Evolutionary conservation across 2,329 filamentous ascomycete species (phyloP).

Genomic region (Colletotrichum scovillei): DNA sequence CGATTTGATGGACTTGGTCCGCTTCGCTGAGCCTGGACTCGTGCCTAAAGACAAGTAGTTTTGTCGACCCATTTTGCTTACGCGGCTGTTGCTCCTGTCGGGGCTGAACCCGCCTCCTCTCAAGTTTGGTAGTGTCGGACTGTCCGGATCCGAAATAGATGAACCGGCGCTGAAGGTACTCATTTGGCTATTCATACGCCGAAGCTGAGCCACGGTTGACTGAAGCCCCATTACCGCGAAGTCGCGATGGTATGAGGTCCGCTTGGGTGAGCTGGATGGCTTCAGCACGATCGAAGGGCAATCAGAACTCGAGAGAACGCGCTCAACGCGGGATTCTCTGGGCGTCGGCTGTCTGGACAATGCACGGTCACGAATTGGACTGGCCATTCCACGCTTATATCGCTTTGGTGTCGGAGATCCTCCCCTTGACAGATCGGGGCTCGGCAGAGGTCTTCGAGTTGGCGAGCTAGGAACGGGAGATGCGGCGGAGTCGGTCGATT

Average conservation of each 20-base stretch:
- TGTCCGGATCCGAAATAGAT: constrained; percentile 47
- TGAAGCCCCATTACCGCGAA: constrained; percentile 28
- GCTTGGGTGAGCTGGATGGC: not conserved
- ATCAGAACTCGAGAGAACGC: not conserved
- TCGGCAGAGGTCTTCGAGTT: not conserved
- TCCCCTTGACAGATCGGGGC: not conserved
- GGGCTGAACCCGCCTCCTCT: constrained; percentile 53
- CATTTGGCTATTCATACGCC: constrained; percentile 67
- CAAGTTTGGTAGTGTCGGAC: constrained; percentile 52
- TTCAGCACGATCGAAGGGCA: constrained; percentile 23
- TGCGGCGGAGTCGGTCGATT: not conserved
- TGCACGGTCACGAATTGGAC: constrained; percentile 15
- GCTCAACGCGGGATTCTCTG: not conserved
- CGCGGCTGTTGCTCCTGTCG: constrained; percentile 43
- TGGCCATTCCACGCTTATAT: constrained; percentile 17
- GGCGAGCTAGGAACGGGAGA: not conserved
- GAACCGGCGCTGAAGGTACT: constrained; percentile 57
- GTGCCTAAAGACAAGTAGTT: constrained; percentile 55
- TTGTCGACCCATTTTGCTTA: constrained; percentile 49
- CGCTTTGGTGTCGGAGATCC: constrained; percentile 22
- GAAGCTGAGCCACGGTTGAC: constrained; percentile 60
- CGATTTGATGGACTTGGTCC: constrained; percentile 13
- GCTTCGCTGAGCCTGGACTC: constrained; percentile 34
- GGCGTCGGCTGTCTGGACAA: not conserved
- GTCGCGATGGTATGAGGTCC: constrained; percentile 17